phyloP scores from a whole-genome alignment of 1,284 basidiomycete genomes.

The Uromyces viciae-fabae region DNA sequence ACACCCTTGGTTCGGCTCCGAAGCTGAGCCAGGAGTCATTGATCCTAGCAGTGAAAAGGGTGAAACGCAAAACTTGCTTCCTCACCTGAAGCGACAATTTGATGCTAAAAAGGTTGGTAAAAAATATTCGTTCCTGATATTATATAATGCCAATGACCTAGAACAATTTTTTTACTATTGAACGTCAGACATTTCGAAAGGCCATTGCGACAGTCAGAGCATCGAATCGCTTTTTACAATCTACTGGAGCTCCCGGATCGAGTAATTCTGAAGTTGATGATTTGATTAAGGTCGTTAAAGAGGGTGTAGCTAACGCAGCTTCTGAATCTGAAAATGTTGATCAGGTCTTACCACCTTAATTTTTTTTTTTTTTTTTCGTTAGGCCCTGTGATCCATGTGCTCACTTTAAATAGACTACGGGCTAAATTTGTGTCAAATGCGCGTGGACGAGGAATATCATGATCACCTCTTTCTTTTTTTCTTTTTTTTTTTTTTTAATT shows the following conservation, averaged over 20 bases:
- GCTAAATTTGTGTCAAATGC: too few species aligned
- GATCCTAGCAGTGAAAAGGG: conserved; percentile 50
- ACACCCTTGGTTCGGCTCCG: conserved; percentile 69
- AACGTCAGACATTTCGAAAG: conserved; percentile 39
- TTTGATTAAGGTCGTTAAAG: conserved; percentile 32
- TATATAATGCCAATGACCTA: not conserved
- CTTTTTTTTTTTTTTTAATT: too few species aligned
- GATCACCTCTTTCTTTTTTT: too few species aligned
- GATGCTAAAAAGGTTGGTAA: conserved; percentile 40
- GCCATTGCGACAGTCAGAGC: conserved; percentile 42
- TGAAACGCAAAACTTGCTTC: conserved; percentile 41
- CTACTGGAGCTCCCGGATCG: conserved; percentile 8
- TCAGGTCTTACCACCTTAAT: conserved; percentile 27
- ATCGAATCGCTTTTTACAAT: conserved; percentile 32
- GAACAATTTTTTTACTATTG: not conserved
- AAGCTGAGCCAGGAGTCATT: conserved; percentile 54
- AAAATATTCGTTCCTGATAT: not conserved
- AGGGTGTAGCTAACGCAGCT: conserved; percentile 26
- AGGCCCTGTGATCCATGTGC: too few species aligned
- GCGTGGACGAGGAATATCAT: too few species aligned
- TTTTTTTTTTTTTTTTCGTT: not conserved
- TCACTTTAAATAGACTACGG: too few species aligned
- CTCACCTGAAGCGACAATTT: conserved; percentile 40
- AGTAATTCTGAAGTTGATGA: conserved; percentile 29
- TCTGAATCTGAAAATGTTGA: conserved; percentile 39